Evolutionary conservation across 2,329 filamentous ascomycete species (phyloP).

Genomic region (Pezicula rhizophila): DNA sequence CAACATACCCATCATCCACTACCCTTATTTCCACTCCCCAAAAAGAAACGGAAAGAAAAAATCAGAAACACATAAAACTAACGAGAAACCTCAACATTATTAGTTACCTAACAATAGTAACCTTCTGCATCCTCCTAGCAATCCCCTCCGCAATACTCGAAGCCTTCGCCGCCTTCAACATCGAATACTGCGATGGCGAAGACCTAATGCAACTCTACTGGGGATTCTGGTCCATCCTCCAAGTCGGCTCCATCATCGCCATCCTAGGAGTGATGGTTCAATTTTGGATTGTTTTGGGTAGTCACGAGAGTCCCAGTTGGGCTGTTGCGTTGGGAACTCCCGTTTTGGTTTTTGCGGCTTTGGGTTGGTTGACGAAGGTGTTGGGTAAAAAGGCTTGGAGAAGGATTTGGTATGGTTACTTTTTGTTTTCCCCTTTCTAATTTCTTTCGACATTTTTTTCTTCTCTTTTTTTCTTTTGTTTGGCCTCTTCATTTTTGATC

Average conservation of each 20-base stretch:
- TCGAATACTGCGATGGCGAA: constrained; percentile 52
- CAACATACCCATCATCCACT: background rate
- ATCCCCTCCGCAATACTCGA: constrained; percentile 45
- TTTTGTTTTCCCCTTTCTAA: no score
- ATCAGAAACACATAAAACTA: constrained; percentile 6
- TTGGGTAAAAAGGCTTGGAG: constrained; percentile 8
- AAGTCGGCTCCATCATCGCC: constrained; percentile 52
- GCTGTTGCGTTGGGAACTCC: constrained; percentile 54
- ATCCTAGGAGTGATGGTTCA: constrained; percentile 51
- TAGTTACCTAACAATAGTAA: constrained; percentile 37
- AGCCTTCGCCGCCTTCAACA: constrained; percentile 34
- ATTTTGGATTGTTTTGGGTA: constrained; percentile 41
- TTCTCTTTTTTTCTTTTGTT: no score
- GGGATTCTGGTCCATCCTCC: constrained; percentile 56
- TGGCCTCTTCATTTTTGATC: no score
- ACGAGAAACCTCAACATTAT: constrained; percentile 6
- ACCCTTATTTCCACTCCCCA: no score
- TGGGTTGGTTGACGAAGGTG: constrained; percentile 38
- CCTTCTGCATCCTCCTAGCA: constrained; percentile 38
- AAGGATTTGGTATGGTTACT: no score
- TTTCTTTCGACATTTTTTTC: no score
- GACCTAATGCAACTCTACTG: constrained; percentile 46
- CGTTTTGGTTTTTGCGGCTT: constrained; percentile 47
- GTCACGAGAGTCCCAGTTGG: constrained; percentile 51
- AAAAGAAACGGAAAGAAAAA: no score